phyloP scores from a whole-genome alignment of 164 flowering plant species.

The Echeveria elegans region DNA sequence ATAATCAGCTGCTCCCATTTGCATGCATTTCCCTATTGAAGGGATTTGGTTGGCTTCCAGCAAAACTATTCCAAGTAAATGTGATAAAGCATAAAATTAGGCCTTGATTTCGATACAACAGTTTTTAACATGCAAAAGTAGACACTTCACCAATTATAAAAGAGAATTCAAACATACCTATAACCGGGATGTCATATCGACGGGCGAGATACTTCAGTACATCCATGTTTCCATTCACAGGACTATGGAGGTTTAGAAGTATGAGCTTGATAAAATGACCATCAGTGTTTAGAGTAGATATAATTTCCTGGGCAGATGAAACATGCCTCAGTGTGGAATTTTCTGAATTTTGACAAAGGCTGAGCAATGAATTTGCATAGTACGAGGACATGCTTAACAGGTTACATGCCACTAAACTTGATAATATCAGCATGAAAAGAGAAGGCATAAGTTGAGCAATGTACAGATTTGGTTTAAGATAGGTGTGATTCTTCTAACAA shows the following conservation, averaged over 20 bases:
- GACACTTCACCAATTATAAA: too few relatives aligned
- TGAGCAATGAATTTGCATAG: not conserved
- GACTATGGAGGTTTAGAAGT: not conserved
- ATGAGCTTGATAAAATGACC: not conserved
- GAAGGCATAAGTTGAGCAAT: not conserved
- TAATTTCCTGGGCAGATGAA: not conserved
- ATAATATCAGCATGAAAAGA: not conserved
- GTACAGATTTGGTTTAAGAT: not conserved
- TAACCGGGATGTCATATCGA: not conserved
- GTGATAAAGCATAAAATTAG: too few relatives aligned
- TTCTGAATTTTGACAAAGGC: not conserved
- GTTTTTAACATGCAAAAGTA: not conserved
- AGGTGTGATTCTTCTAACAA: not conserved
- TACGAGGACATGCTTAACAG: not conserved
- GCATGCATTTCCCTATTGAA: not conserved
- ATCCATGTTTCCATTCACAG: not conserved
- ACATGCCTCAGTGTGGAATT: not conserved
- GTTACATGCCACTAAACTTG: not conserved
- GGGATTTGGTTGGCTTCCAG: not conserved
- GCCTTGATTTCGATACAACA: too few relatives aligned
- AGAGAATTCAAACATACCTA: not conserved
- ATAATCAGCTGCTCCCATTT: slow-evolving; percentile 3
- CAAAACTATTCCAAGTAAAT: not conserved
- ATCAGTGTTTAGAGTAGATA: not conserved
- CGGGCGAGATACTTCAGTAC: not conserved